These are phyloP conservation scores for Plasmodium blacklocki DNA, from an alignment of 169 alveolate species.

Conservation along the genomic window DNA sequence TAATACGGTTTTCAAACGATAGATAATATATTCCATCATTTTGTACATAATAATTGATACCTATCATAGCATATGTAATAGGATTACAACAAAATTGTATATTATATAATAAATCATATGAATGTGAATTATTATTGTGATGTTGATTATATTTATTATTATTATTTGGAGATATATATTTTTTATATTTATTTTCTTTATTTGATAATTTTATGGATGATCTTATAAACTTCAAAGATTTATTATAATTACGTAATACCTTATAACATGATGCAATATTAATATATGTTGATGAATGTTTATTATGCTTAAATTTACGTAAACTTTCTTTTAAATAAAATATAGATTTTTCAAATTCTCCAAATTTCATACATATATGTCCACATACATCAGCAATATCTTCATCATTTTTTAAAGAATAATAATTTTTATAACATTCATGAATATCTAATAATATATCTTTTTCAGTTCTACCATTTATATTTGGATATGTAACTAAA, in stretches of 20 bases:
- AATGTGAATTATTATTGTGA: conserved; percentile 21
- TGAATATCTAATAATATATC: conserved; percentile 80
- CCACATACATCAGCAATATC: conserved; percentile 85
- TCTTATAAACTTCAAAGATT: conserved; percentile 47
- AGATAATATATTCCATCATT: conserved; percentile 64
- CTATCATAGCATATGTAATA: conserved; percentile 60
- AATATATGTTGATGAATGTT: conserved; percentile 74
- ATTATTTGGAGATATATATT: not conserved
- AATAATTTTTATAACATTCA: conserved; percentile 79
- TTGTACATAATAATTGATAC: conserved; percentile 55
- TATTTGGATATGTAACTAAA: conserved; percentile 78
- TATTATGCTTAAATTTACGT: conserved; percentile 38
- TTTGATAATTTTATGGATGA: conserved; percentile 56
- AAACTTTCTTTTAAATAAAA: conserved; percentile 80
- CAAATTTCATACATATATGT: conserved; percentile 85
- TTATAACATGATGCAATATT: conserved; percentile 74
- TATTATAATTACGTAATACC: conserved; percentile 45
- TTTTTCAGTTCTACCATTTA: conserved; percentile 83
- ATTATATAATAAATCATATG: conserved; percentile 52
- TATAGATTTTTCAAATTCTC: conserved; percentile 79
- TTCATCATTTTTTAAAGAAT: conserved; percentile 81
- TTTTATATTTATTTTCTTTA: conserved; percentile 19
- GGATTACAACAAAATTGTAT: conserved; percentile 70
- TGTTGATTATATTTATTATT: not conserved
- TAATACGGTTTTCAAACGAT: conserved; percentile 53